Conservation (phyloP, 2,329 filamentous ascomycete genomes). For the Exophiala lecanii-corni region DNA sequence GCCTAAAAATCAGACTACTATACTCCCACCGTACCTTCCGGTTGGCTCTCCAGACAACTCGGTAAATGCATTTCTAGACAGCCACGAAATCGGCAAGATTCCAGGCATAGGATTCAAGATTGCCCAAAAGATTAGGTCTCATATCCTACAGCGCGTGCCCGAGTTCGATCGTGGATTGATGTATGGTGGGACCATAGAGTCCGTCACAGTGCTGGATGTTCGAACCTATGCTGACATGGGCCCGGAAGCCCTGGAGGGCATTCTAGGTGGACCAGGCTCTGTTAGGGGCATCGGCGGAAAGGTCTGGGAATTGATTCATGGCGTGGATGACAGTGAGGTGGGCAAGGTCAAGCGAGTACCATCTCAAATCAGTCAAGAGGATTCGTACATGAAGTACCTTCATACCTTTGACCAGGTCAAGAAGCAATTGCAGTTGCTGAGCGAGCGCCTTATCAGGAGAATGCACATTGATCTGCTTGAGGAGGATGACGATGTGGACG, state of each 20-base stretch:
- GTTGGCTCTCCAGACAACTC: slow-evolving; percentile 39
- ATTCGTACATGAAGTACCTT: slow-evolving; percentile 70
- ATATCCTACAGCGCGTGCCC: slow-evolving; percentile 49
- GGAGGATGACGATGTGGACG: slow-evolving; percentile 38
- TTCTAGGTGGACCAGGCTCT: slow-evolving; percentile 66
- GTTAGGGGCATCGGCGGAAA: slow-evolving; percentile 67
- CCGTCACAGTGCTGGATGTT: slow-evolving; percentile 62
- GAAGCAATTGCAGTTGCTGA: slow-evolving; percentile 64
- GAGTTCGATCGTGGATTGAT: slow-evolving; percentile 43
- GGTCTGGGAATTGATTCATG: slow-evolving; percentile 75
- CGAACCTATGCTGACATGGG: slow-evolving; percentile 61
- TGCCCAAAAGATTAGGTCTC: slow-evolving; percentile 61
- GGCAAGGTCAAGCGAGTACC: slow-evolving; percentile 67
- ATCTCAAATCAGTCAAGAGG: slow-evolving; percentile 88
- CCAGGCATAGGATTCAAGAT: slow-evolving; percentile 82
- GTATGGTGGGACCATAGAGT: slow-evolving; percentile 48
- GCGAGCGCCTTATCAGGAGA: slow-evolving; percentile 66
- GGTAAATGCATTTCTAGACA: slow-evolving; percentile 66
- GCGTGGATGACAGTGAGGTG: slow-evolving; percentile 71
- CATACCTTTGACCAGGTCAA: slow-evolving; percentile 60
- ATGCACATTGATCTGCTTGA: slow-evolving; percentile 74
- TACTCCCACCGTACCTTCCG: slow-evolving; percentile 60
- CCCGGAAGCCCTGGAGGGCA: slow-evolving; percentile 58
- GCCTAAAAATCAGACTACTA: slow-evolving; percentile 78
- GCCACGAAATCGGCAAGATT: slow-evolving; percentile 70